Base-by-base conservation (phyloP, 805 yeast species). In the Yamadazyma endophytica region DNA sequence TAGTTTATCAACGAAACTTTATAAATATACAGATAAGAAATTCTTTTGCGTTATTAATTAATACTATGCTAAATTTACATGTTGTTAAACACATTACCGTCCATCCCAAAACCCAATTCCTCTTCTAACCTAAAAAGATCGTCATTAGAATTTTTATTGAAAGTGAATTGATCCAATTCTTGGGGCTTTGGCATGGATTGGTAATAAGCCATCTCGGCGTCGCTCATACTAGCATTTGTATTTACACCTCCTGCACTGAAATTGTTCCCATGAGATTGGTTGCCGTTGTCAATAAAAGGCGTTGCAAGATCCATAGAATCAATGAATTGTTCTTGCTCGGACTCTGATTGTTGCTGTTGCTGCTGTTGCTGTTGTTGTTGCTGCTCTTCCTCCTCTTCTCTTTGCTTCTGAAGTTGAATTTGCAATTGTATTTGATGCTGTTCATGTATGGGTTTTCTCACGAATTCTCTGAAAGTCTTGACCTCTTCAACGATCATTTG, bases 401-500 rank as follows among this genome's bases (percentile, higher is more conserved):
- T 54, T 32, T 50, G 53, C 31, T 50, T 55, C 29, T 53, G 52
- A 13, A 49, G 25, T 35, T 62, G 66, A 23, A 50, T 26, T 36
- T 60, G 62, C 17, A 60, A 44, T 37, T 62, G 69, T 16, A 64
- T 59, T 39, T 60, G 60, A 36, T 62, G 70, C 46, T 65, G 72
- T 37, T 56, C 82, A 29, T 75, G 74, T 19, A 81, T 64, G 4
- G 94, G 94, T 52, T 71, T 76, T 49, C 96, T 71, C 4, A 87
- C 96, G 61, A 79, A 80, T 24, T 76, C 84, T 46, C 96, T 73
- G 54, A 88, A 87, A 17, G 73, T 64, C 28, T 69, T 69, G 2
- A 89, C 95, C 53, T 89, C 96, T 20, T 84, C 79, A 24, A 84
- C 58, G 23, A 89, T 84, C 77, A 87, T 76, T 43, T 74, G 67